Evolutionary conservation across 1,139 yeast genomes (phyloP).

Genomic region (Arxiozyma slooffiae): DNA sequence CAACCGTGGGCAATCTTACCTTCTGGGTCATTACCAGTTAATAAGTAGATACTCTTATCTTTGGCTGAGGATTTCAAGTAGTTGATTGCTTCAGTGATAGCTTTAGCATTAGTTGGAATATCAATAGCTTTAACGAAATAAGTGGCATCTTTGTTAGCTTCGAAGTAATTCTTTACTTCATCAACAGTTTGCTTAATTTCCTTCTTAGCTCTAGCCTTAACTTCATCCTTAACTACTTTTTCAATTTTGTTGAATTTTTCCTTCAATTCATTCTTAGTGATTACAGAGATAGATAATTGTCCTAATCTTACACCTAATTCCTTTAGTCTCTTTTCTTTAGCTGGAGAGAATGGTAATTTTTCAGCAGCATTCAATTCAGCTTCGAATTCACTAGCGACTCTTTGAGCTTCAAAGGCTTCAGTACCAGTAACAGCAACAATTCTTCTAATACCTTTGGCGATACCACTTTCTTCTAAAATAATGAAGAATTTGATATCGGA

Average conservation of each 20-base stretch:
- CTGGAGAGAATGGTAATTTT: slow-evolving; percentile 51
- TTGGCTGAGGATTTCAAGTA: slow-evolving; percentile 69
- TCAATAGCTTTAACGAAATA: slow-evolving; percentile 57
- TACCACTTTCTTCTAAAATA: slow-evolving; percentile 88
- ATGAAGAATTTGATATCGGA: slow-evolving; percentile 89
- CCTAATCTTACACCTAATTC: slow-evolving; percentile 77
- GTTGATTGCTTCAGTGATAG: slow-evolving; percentile 84
- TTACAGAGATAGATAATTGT: slow-evolving; percentile 70
- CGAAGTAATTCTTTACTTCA: slow-evolving; percentile 63
- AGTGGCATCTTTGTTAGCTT: slow-evolving; percentile 38
- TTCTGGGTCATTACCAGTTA: slow-evolving; percentile 55
- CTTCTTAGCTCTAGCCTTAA: slow-evolving; percentile 77
- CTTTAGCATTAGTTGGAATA: slow-evolving; percentile 82
- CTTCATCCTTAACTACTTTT: slow-evolving; percentile 77
- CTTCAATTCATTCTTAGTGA: slow-evolving; percentile 67
- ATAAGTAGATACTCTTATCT: slow-evolving; percentile 69
- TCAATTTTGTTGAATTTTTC: slow-evolving; percentile 69
- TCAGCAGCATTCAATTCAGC: slow-evolving; percentile 49
- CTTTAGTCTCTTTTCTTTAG: slow-evolving; percentile 71
- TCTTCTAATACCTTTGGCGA: slow-evolving; percentile 97
- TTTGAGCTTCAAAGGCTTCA: slow-evolving; percentile 84
- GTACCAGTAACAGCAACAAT: slow-evolving; percentile 92
- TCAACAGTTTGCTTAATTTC: slow-evolving; percentile 77
- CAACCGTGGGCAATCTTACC: slow-evolving; percentile 94
- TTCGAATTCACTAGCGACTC: slow-evolving; percentile 64